Base-by-base conservation (phyloP, 2,329 filamentous ascomycete species). In the Trichocomaceae sp. region DNA sequence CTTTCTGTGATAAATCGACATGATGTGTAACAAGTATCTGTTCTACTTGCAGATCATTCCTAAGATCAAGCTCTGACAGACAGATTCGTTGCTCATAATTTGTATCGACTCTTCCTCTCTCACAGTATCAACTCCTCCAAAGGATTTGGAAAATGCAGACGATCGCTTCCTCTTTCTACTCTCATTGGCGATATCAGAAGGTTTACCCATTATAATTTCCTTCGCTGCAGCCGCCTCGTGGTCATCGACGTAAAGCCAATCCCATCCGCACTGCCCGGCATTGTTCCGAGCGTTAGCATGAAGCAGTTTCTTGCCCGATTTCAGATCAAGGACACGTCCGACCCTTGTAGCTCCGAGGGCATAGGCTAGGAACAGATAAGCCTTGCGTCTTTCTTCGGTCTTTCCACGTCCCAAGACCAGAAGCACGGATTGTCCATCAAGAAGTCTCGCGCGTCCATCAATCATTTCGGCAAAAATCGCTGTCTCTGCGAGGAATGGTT, bases 21-120 rank as follows among this genome's bases (percentile, higher is more conserved):
- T 9, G 6, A 23, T n/a, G 26, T 13, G 12, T 39, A 23, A 15
- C 2, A 41, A 47, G 17, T 31, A 20, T 45, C 31, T 41, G 20
- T 26, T 60, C 57, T 83, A 80, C 58, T 88, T 85, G 51, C 90
- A 81, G 61, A 96, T 72, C 58, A 84, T 82, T 0, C 91, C 92
- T 50, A 96, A 69, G 59, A 99, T 96, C 57, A 97, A 75, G 69
- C 90, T 96, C 76, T 99, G 92, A 54, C 95, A 85, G 20, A 97
- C 83, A 66, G 92, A 83, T 71, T 97, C 92, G 68, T 95, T 86
- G 54, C 85, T 86, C 51, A 95, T 80, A 45, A 93, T 79, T 59
- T 79, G 81, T 37, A 90, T 76, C 57, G 72, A 79, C 62, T 79
- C 76, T 12, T 77, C 59, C 37, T 64, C 68, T 50, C 65, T 68